A percentile compares a stretch with the other conserved stretches of the same genome.
Evolutionary conservation across 1,284 basidiomycete species (phyloP).

Genomic region (Heimioporus punctisporus): DNA sequence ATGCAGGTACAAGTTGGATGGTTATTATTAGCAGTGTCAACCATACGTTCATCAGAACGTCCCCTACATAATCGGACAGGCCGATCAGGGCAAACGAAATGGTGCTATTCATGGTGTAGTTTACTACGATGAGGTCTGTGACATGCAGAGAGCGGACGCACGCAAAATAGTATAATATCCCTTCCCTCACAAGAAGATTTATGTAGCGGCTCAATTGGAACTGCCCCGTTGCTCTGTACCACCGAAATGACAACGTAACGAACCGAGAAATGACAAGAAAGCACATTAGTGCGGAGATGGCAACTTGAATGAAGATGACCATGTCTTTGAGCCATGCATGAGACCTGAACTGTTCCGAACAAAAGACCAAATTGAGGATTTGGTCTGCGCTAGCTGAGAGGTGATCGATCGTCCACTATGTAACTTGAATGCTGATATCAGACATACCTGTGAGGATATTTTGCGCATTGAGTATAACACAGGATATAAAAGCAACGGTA

Average conservation of each 20-base stretch:
- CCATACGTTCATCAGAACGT: neutral
- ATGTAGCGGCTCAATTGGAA: neutral
- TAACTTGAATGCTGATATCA: neutral
- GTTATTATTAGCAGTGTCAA: neutral
- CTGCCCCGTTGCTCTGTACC: neutral
- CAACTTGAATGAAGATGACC: neutral
- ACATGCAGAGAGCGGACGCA: neutral
- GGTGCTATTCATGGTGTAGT: neutral
- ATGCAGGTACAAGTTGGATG: neutral
- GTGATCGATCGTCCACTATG: neutral
- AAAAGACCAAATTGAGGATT: neutral
- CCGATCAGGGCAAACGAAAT: neutral
- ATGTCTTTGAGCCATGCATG: neutral
- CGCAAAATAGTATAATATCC: neutral
- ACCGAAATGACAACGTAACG: neutral
- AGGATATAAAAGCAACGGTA: neutral
- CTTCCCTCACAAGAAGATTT: neutral
- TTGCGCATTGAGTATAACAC: neutral
- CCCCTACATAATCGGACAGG: neutral
- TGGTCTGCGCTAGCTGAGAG: neutral
- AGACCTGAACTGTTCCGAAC: neutral
- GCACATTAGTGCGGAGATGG: neutral
- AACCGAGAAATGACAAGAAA: neutral
- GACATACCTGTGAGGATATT: neutral
- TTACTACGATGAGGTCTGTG: neutral